These are phyloP conservation scores for Physocladia obscura DNA, from an alignment of 192 early-diverging fungal species.

Conservation along the genomic window DNA sequence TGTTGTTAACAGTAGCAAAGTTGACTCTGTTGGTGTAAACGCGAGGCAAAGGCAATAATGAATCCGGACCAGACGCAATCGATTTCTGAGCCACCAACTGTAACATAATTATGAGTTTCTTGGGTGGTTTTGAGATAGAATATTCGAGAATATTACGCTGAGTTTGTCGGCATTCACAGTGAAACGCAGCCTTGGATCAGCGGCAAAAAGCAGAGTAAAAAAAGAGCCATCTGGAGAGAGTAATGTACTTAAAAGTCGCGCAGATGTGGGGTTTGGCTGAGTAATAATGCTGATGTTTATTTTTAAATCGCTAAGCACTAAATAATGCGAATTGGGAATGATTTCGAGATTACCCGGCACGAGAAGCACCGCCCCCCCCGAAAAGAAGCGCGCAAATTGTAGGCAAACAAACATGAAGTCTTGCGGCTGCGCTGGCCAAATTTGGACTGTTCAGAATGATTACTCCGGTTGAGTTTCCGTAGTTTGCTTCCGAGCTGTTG, in stretches of 20 bases:
- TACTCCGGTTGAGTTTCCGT: too few species aligned
- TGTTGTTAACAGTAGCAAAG: background rate
- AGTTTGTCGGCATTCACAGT: background rate
- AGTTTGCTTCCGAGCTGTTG: too few species aligned
- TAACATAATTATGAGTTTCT: background rate
- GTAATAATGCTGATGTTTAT: background rate
- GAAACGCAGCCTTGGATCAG: background rate
- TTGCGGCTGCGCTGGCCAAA: too few species aligned
- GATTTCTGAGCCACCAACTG: background rate
- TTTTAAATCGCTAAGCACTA: background rate
- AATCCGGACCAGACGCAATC: background rate
- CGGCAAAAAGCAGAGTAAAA: background rate
- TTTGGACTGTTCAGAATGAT: too few species aligned
- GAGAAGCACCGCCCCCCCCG: background rate
- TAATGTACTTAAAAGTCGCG: background rate
- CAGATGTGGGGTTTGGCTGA: background rate
- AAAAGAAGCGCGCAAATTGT: background rate
- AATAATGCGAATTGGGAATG: background rate
- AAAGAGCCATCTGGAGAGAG: background rate
- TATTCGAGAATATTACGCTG: background rate
- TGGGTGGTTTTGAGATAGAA: background rate
- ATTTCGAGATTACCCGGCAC: background rate
- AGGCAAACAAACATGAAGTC: slow-evolving; percentile 1
- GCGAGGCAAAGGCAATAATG: background rate
- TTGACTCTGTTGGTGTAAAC: background rate